Evolutionary conservation across 345 rosid species (phyloP).

Genomic region (Brassica nigra): DNA sequence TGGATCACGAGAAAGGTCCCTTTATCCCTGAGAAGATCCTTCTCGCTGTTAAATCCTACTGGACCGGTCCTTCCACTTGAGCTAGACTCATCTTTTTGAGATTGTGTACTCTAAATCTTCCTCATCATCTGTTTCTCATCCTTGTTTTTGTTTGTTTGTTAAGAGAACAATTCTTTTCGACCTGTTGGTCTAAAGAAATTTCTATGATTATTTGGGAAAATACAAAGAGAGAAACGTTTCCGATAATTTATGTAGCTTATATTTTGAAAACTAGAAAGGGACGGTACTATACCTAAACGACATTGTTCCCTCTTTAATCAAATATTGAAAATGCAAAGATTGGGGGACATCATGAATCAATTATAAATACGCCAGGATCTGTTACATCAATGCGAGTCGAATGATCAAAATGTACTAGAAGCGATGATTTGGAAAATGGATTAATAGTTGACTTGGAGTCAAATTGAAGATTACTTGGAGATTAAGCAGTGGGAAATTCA

Average conservation of each 20-base stretch:
- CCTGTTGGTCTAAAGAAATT: background rate
- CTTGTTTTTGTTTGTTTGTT: background rate
- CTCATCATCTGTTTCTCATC: background rate
- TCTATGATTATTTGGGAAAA: background rate
- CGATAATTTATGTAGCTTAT: background rate
- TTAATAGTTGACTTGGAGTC: too few species aligned
- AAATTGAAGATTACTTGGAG: too few species aligned
- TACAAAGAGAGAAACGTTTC: background rate
- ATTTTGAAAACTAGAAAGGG: background rate
- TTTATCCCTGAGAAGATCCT: constrained; percentile 90
- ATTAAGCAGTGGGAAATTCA: too few species aligned
- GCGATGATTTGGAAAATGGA: too few species aligned
- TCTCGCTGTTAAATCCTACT: constrained; percentile 78
- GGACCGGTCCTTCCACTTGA: constrained; percentile 60
- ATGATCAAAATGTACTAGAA: too few species aligned
- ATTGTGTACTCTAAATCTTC: background rate
- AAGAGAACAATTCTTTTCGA: background rate
- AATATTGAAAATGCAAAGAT: too few species aligned
- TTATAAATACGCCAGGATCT: too few species aligned
- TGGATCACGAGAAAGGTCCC: constrained; percentile 96
- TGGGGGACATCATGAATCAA: too few species aligned
- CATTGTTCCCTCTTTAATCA: too few species aligned
- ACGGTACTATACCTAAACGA: too few species aligned
- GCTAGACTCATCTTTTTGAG: background rate
- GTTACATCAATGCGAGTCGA: too few species aligned